Base-by-base conservation (phyloP, 2,329 filamentous ascomycete species). In the Cladophialophora exuberans region DNA sequence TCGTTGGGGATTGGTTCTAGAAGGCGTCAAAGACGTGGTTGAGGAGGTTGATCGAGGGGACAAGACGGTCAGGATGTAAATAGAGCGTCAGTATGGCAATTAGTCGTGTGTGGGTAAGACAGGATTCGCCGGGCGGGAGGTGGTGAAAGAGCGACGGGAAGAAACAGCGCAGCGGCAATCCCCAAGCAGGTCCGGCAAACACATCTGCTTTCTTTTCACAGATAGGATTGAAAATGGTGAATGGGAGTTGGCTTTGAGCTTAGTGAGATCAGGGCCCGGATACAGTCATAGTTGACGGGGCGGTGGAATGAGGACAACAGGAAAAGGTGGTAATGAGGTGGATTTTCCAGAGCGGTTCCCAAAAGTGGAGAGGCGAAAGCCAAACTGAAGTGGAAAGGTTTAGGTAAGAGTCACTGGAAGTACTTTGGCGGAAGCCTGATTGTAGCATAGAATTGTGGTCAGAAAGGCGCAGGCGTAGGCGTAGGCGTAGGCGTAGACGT, bases 331-430 rank as follows among this genome's bases (percentile, higher is more conserved):
- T 36, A 44, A 39, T 42, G 50, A 38, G 50, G 56, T 51, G 46
- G 56, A 52, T 30, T 47, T 28, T 45, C 38, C 45, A 54, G 36
- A 41, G 45, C 25, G 50, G 52, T 38, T 23, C 46, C 41, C 36
- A 41, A 44, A 52, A 55, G 52, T 49, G 56, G 56, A 56, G 56
- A 55, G 47, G 26, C 30, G 41, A 49, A 41, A 30, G 23, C 15
- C 46, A 39, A 17, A 38, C 22, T 26, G n/a, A 22, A 44, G 45
- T n/a, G n/a, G n/a, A n/a, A 53, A 52, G 42, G 47, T 46, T 60
- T 53, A 60, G 52, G 47, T 54, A 60, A 60, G 58, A 60, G 58
- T 60, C 58, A 60, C 57, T 22, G 39, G 25, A 38, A 18, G 17
- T 39, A 9, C 15, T 23, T 17, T 33, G 23, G 44, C 30, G 44